Base-by-base conservation (phyloP, 139 green algal genomes). In the Mychonastes homosphaera region DNA sequence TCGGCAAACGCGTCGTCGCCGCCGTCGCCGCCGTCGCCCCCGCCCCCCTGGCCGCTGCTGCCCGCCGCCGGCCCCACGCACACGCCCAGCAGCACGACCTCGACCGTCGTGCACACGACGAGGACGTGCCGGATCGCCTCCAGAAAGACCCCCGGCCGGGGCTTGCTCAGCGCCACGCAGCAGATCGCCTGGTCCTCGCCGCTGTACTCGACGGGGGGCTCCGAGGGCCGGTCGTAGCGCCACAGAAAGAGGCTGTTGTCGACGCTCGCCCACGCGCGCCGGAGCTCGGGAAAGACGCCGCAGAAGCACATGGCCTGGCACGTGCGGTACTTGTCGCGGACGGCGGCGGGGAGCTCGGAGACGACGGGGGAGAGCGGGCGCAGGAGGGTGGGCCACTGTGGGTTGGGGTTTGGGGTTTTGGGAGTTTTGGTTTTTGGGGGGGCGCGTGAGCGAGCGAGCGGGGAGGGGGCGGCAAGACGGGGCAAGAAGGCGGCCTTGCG, bases 201-300 rank as follows among this genome's bases (percentile, higher is more conserved):
- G 27, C 53, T 78, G 55, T 94, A 97, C 73, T 96, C 84, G 3
- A 93, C 61, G 9, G 83, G 88, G 15, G 86, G 66, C 13, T 3
- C 59, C 6, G 57, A 86, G 78, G 73, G 87, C 15, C 65, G 67
- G 64, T 95, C 85, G 43, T 89, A 86, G 21, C 84, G 78, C 89
- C 89, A 97, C 5, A 97, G 64, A 67, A 91, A 97, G 2, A 97
- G 70, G 1, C 75, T 78, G 73, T 91, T 90, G 72, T 97, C 87
- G 0, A 97, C 80, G 13, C 80, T 87, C 1, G 87, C 89, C 90
- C 90, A 97, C 8, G 87, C 89, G 7, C 79, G 74, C 5, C 75
- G 47, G 56, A 95, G 87, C 6, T 79, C 48, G 0, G 89, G 81
- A 50, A 97, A 94, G 19, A 93, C 67, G 27, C 90, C 90, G 57